Percentiles rank a stretch among this genome's conserved stretches.
phyloP scores from a whole-genome alignment of 768 basidiomycete species.

The Amanita subjunquillea region DNA sequence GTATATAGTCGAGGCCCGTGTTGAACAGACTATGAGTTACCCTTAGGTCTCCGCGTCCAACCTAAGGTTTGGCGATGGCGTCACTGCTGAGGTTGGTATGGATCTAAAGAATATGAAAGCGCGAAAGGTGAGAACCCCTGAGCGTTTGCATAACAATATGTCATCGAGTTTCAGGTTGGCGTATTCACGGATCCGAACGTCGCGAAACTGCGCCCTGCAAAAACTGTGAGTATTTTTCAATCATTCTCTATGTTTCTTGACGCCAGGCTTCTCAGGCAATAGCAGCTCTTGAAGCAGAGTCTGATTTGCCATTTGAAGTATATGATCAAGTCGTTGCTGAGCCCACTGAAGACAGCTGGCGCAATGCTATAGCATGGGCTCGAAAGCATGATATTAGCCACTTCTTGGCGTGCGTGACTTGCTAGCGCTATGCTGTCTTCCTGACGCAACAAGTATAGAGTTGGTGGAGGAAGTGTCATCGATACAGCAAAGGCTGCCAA shows the following conservation, averaged over 20 bases:
- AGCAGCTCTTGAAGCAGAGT: slow-evolving; percentile 69
- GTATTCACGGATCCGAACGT: slow-evolving; percentile 91
- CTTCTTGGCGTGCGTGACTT: slow-evolving; percentile 62
- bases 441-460: slow-evolving; percentile 29
- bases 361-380: slow-evolving; percentile 82
- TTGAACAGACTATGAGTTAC: background rate
- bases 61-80: slow-evolving; percentile 83
- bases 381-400: slow-evolving; percentile 84
- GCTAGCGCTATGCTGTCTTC: background rate
- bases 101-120: slow-evolving; percentile 92
- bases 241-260: background rate
- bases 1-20: slow-evolving; percentile 5
- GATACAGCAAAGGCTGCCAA: slow-evolving; percentile 96
- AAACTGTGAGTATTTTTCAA: slow-evolving; percentile 38
- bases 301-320: slow-evolving; percentile 69
- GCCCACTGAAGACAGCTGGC: slow-evolving; percentile 87
- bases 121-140: slow-evolving; percentile 45
- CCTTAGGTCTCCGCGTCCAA: slow-evolving; percentile 76
- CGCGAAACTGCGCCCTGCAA: slow-evolving; percentile 72
- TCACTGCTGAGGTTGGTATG: slow-evolving; percentile 86
- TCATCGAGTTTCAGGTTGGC: slow-evolving; percentile 48
- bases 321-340: slow-evolving; percentile 79
- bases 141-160: background rate
- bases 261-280: slow-evolving; percentile 39
- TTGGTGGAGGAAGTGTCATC: slow-evolving; percentile 91